Percentiles rank a stretch among this genome's conserved stretches.
These are phyloP conservation scores for Candida adriatica DNA, from an alignment of 805 yeast genomes.

Conservation along the genomic window DNA sequence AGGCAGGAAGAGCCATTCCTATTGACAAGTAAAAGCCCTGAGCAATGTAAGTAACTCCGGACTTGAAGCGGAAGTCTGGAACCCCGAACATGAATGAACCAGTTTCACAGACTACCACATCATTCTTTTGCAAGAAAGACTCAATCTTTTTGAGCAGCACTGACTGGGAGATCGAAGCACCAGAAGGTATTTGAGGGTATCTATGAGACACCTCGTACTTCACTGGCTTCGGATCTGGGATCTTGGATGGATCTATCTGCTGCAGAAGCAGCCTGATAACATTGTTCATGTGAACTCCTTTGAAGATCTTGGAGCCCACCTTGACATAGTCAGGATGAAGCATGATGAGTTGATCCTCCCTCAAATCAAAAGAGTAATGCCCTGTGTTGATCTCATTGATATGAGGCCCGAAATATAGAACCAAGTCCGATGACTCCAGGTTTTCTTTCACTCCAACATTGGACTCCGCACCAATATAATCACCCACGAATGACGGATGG, in stretches of 20 bases:
- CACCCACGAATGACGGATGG: slow-evolving; percentile 58
- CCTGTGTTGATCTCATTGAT: slow-evolving; percentile 68
- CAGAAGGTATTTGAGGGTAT: slow-evolving; percentile 20
- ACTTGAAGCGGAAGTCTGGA: slow-evolving; percentile 59
- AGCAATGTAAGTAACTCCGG: slow-evolving; percentile 42
- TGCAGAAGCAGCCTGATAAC: slow-evolving; percentile 39
- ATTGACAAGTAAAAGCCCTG: slow-evolving; percentile 81
- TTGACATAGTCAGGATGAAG: slow-evolving; percentile 49
- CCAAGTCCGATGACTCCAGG: slow-evolving; percentile 54
- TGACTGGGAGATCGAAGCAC: slow-evolving; percentile 39
- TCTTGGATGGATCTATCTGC: slow-evolving; percentile 26
- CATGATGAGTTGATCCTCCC: slow-evolving; percentile 35
- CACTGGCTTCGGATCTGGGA: slow-evolving; percentile 16
- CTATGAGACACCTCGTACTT: slow-evolving; percentile 15
- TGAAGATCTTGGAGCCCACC: slow-evolving; percentile 35
- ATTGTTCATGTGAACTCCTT: slow-evolving; percentile 41
- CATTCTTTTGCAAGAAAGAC: slow-evolving; percentile 48
- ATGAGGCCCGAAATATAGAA: slow-evolving; percentile 64
- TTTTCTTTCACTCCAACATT: slow-evolving; percentile 39
- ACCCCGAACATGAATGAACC: slow-evolving; percentile 78
- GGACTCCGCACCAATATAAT: slow-evolving; percentile 59
- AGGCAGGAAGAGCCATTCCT: slow-evolving; percentile 83
- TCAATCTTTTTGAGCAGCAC: slow-evolving; percentile 35
- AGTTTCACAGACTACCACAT: slow-evolving; percentile 72
- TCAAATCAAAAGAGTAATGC: slow-evolving; percentile 44